These are phyloP conservation scores for Candida peoriensis DNA, from an alignment of 805 yeast genomes.

Conservation along the genomic window DNA sequence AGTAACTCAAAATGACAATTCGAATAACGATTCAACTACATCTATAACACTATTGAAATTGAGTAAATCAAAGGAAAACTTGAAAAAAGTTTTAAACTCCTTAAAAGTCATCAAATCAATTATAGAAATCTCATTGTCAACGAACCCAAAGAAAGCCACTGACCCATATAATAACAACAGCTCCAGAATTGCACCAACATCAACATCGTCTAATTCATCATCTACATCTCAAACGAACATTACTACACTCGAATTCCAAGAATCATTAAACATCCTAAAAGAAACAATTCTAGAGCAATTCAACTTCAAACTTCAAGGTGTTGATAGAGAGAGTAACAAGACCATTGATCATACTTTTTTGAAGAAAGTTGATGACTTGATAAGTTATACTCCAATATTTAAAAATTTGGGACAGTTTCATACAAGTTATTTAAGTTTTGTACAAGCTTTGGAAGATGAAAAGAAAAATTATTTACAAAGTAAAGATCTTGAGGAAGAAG, in stretches of 20 bases:
- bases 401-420: constrained; percentile 47
- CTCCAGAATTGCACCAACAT: constrained; percentile 19
- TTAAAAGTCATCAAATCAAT: constrained; percentile 41
- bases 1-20: background rate
- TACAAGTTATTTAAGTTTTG: constrained; percentile 44
- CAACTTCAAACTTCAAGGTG: constrained; percentile 10
- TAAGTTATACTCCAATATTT: constrained; percentile 47
- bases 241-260: constrained; percentile 28
- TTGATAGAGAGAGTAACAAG: constrained; percentile 22
- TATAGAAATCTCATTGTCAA: constrained; percentile 24
- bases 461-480: constrained; percentile 29
- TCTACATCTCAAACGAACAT: constrained; percentile 17
- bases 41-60: constrained; percentile 38
- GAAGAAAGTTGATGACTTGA: constrained; percentile 42
- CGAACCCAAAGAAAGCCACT: constrained; percentile 2
- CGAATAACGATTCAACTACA: constrained; percentile 9
- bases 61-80: constrained; percentile 39
- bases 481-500: constrained; percentile 18
- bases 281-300: constrained; percentile 42
- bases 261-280: constrained; percentile 39
- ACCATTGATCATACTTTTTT: constrained; percentile 32
- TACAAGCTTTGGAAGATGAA: constrained; percentile 33
- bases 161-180: background rate
- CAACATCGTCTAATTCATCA: background rate
- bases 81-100: constrained; percentile 40